phyloP scores from a whole-genome alignment of 2,329 filamentous ascomycete genomes.

The Paramyrothecium roridum region DNA sequence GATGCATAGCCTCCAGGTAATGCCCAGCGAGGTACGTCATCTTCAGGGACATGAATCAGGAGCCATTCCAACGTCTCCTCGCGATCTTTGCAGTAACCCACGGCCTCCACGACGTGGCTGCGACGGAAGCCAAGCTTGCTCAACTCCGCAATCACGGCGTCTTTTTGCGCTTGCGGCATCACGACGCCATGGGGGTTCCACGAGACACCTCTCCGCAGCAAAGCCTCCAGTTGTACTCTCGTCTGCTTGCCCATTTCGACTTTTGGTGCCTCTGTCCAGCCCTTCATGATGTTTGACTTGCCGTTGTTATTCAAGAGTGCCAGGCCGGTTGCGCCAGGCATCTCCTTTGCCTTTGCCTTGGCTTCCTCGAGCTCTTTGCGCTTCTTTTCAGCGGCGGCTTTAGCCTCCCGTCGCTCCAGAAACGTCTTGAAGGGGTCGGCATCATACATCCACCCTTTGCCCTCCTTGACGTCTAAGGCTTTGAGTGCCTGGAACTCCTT shows the following conservation, averaged over 20 bases:
- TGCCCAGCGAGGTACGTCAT: slow-evolving; percentile 91
- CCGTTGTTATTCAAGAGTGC: slow-evolving; percentile 45
- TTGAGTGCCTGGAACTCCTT: slow-evolving; percentile 86
- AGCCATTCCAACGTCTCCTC: slow-evolving; percentile 96
- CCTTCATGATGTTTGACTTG: slow-evolving; percentile 55
- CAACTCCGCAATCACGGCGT: slow-evolving; percentile 68
- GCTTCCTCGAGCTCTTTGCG: slow-evolving; percentile 66
- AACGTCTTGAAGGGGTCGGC: slow-evolving; percentile 87
- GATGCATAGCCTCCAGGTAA: slow-evolving; percentile 89
- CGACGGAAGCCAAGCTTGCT: slow-evolving; percentile 78
- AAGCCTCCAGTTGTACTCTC: slow-evolving; percentile 71
- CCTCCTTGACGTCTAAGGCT: slow-evolving; percentile 73
- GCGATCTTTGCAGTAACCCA: slow-evolving; percentile 81
- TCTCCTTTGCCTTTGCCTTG: slow-evolving; percentile 64
- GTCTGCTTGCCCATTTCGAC: slow-evolving; percentile 89
- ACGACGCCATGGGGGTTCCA: slow-evolving; percentile 82
- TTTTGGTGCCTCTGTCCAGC: slow-evolving; percentile 82
- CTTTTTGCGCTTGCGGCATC: slow-evolving; percentile 57
- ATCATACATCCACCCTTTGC: slow-evolving; percentile 85
- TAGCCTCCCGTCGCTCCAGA: slow-evolving; percentile 75
- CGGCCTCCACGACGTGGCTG: slow-evolving; percentile 86
- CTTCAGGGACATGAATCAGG: slow-evolving; percentile 93
- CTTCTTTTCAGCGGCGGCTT: slow-evolving; percentile 74
- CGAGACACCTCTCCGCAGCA: slow-evolving; percentile 73
- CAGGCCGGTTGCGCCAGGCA: slow-evolving; percentile 56